Percentiles rank a stretch among this genome's conserved stretches.
Conservation (phyloP, 495 filamentous ascomycete species). For the Annulohypoxylon moriforme region DNA sequence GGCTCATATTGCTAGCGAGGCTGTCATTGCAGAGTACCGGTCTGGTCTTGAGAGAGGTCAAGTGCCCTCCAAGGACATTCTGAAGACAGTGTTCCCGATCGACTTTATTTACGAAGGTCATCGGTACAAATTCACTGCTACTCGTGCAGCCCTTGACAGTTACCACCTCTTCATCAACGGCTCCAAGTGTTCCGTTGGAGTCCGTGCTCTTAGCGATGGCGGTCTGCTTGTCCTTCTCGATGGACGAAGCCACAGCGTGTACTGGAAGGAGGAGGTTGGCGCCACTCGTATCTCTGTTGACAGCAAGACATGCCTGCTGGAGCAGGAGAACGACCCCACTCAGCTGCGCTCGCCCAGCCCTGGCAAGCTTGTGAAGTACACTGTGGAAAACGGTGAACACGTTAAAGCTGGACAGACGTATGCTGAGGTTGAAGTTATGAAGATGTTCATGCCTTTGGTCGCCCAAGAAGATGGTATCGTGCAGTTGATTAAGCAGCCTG, state of each 20-base stretch:
- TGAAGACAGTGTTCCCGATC: conserved; percentile 97
- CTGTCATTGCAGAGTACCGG: conserved; percentile 85
- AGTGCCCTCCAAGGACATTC: conserved; percentile 92
- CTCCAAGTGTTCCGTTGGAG: conserved; percentile 93
- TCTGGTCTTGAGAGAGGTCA: conserved; percentile 95
- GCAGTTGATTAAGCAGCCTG: conserved; percentile 98
- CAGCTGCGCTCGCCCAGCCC: conserved; percentile 95
- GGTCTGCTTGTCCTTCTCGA: conserved; percentile 90
- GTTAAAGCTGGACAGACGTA: conserved; percentile 92
- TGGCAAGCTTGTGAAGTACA: conserved; percentile 98
- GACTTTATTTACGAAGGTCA: conserved; percentile 98
- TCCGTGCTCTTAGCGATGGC: conserved; percentile 92
- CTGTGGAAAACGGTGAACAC: conserved; percentile 95
- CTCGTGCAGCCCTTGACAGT: conserved; percentile 89
- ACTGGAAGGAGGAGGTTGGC: conserved; percentile 99
- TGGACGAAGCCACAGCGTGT: conserved; percentile 95
- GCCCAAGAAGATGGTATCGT: conserved; percentile 98
- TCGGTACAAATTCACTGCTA: conserved; percentile 98
- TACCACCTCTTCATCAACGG: conserved; percentile 99
- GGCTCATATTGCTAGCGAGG: conserved; percentile 92
- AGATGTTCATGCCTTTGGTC: conserved; percentile 99
- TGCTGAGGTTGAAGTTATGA: conserved; percentile 99
- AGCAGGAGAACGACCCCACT: conserved; percentile 99
- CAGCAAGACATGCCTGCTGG: conserved; percentile 95
- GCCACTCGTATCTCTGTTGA: conserved; percentile 96